A percentile compares a stretch with the other conserved stretches of the same genome.
phyloP scores from a whole-genome alignment of 495 filamentous ascomycete genomes.

The Penicillium turbatum region DNA sequence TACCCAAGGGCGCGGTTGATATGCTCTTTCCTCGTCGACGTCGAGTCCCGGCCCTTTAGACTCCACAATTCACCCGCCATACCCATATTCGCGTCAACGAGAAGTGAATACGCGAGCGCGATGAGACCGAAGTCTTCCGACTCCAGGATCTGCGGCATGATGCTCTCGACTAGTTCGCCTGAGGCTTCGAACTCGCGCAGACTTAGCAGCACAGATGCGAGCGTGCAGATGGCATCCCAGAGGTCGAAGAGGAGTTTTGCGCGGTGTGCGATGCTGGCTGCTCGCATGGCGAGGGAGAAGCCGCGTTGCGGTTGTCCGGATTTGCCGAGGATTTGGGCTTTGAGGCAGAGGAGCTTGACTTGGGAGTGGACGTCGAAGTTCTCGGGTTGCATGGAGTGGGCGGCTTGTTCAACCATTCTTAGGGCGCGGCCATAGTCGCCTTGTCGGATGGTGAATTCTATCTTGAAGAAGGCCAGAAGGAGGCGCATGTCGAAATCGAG shows the following conservation, averaged over 20 bases:
- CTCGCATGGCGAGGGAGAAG: conserved; percentile 77
- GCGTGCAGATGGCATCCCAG: conserved; percentile 69
- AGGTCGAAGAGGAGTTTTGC: conserved; percentile 66
- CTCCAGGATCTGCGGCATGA: conserved; percentile 81
- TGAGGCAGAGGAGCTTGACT: conserved; percentile 69
- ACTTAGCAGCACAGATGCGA: conserved; percentile 65
- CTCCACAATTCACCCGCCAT: conserved; percentile 56
- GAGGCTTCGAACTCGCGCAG: conserved; percentile 74
- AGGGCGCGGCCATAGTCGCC: conserved; percentile 62
- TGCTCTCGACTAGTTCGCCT: conserved; percentile 59
- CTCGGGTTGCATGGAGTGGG: conserved; percentile 60
- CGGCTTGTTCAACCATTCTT: conserved; percentile 59
- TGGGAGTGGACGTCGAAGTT: conserved; percentile 71
- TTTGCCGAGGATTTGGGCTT: conserved; percentile 67
- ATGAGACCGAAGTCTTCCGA: conserved; percentile 60
- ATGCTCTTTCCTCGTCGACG: conserved; percentile 48
- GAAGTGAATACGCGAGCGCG: conserved; percentile 65
- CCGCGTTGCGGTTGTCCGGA: conserved; percentile 72
- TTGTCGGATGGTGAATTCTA: conserved; percentile 66
- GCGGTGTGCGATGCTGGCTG: conserved; percentile 70
- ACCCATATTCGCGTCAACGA: conserved; percentile 82
- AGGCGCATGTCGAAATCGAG: conserved; percentile 68
- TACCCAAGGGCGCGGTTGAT: conserved; percentile 61
- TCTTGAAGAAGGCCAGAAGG: conserved; percentile 62
- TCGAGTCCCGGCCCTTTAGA: conserved; percentile 18